Conservation (phyloP, 2,329 filamentous ascomycete species). For the Fusarium sp. region DNA sequence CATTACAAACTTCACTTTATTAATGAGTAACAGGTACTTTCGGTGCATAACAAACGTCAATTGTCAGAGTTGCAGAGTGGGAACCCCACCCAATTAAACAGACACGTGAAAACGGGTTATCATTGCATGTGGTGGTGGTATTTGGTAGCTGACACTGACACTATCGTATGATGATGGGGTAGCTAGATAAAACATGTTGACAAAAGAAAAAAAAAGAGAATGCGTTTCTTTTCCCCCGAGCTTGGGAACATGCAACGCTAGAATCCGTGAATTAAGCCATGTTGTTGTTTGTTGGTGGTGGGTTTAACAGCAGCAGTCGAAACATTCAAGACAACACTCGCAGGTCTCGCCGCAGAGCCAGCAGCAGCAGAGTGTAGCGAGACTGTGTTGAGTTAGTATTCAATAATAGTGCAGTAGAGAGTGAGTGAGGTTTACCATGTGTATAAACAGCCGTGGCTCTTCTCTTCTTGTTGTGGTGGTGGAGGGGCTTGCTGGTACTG, state of each 20-base stretch:
- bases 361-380: slow-evolving; percentile 54
- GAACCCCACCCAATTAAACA: not conserved
- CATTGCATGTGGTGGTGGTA: slow-evolving; percentile 13
- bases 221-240: not conserved
- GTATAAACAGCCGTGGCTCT: slow-evolving; percentile 53
- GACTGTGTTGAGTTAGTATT: slow-evolving; percentile 28
- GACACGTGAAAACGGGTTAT: not conserved
- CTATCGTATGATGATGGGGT: not conserved
- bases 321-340: slow-evolving; percentile 53
- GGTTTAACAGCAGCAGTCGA: slow-evolving; percentile 51
- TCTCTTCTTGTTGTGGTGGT: slow-evolving; percentile 47
- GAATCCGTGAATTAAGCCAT: not conserved
- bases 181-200: not conserved
- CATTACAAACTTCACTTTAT: not conserved
- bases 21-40: slow-evolving; percentile 41
- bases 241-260: not conserved
- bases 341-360: slow-evolving; percentile 55
- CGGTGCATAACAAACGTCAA: slow-evolving; percentile 47
- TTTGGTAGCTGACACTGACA: not conserved
- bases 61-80: slow-evolving; percentile 33
- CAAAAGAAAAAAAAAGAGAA: slow-evolving; percentile 1
- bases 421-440: slow-evolving; percentile 43
- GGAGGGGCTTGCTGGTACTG: slow-evolving; percentile 44
- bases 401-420: rapidly evolving
- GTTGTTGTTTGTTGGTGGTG: not conserved